Conservation (phyloP, 257 asterid species). For the Solanum virginianum region DNA sequence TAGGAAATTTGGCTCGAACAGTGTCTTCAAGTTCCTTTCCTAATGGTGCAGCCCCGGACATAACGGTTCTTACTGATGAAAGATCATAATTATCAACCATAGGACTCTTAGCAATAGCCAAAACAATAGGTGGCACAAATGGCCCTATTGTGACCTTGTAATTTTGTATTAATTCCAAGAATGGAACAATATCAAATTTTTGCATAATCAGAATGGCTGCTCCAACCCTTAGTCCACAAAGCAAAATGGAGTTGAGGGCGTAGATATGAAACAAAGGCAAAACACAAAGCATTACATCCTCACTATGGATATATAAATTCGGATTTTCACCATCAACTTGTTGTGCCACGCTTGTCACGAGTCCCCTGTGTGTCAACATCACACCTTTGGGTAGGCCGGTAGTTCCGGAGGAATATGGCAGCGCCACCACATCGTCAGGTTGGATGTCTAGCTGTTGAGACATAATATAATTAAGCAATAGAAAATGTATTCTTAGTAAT, state of each 20-base stretch:
- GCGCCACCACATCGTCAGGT: constrained; percentile 73
- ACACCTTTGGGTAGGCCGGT: constrained; percentile 95
- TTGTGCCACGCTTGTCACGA: constrained; percentile 84
- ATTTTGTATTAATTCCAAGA: constrained; percentile 63
- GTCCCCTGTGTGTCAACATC: constrained; percentile 84
- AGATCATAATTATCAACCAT: constrained; percentile 66
- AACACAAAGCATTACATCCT: constrained; percentile 72
- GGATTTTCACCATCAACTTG: constrained; percentile 95
- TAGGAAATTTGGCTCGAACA: constrained; percentile 59
- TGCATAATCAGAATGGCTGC: constrained; percentile 75
- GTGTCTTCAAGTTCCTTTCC: constrained; percentile 96
- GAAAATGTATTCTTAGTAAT: not conserved
- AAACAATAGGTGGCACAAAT: constrained; percentile 85
- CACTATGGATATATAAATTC: constrained; percentile 52
- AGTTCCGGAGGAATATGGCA: constrained; percentile 94
- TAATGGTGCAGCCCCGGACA: constrained; percentile 99
- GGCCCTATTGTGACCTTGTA: constrained; percentile 79
- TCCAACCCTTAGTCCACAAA: constrained; percentile 85
- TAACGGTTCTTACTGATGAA: constrained; percentile 59
- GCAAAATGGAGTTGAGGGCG: constrained; percentile 60
- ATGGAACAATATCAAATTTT: constrained; percentile 60
- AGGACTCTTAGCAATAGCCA: constrained; percentile 70
- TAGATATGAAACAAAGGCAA: constrained; percentile 78
- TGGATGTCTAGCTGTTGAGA: constrained; percentile 9
- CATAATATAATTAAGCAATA: not conserved